Base-by-base conservation (phyloP, 371 early-diverging fungal species). In the Mucor sp. region DNA sequence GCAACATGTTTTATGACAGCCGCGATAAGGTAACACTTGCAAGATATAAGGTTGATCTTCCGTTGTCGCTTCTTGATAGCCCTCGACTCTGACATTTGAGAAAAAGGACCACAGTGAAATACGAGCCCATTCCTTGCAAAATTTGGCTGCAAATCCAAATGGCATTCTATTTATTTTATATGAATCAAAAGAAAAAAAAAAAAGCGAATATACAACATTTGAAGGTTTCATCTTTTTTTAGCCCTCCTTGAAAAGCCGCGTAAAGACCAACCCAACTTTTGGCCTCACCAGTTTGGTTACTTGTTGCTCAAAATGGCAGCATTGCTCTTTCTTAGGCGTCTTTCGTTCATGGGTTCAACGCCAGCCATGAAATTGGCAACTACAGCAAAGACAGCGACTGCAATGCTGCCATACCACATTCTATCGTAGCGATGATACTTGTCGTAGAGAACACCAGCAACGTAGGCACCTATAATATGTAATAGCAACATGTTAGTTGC, bases 381-480 rank as follows among this genome's bases (percentile, higher is more conserved):
- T 2, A 61, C 68, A 30, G 75, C 75, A 57, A 74, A 47, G 1
- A 74, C 32, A 3, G 74, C 65, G 11, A 78, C 48, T 19, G 75
- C 82, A n/a, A 80, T 58, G 30, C 67, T 58, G 17, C 67, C 71
- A 47, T 78, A 80, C 76, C 78, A 82, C 70, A 77, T 74, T 6
- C 39, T 57, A 39, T 28, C 61, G 43, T 80, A 78, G 17, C 62
- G 60, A 37, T 67, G 65, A 14, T 58, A 55, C 11, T 63, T 41
- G 59, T 82, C 84, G 60, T 74, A 83, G 9, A 78, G 68, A 4
- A 79, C 41, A 30, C 81, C 81, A 21, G 72, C 81, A 4, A 80
- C 57, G 55, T 77, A 83, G 9, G 81, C 75, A 35, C 81, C 81
- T 79, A 6, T 79, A 43, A 58, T 77, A 83, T n/a, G n/a, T n/a